Percentiles rank a stretch among this genome's conserved stretches.
Evolutionary conservation across 306 rosid species (phyloP).

Genomic region (Carpinus fangiana): DNA sequence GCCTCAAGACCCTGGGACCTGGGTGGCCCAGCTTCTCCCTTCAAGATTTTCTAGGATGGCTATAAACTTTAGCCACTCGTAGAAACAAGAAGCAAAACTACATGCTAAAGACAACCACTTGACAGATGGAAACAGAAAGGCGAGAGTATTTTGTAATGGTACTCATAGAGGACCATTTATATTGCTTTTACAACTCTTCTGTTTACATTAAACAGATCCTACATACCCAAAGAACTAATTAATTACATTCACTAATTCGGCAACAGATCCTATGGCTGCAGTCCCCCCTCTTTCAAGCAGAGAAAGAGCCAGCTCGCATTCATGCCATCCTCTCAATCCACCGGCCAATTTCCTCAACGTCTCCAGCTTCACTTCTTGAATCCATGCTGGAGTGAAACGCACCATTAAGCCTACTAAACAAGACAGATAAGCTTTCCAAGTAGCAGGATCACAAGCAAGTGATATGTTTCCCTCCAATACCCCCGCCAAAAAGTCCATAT

Average conservation of each 20-base stretch:
- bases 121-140: too few relatives aligned
- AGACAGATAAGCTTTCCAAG: conserved; percentile 71
- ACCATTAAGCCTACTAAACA: conserved; percentile 64
- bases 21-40: too few relatives aligned
- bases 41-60: too few relatives aligned
- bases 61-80: too few relatives aligned
- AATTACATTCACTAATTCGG: conserved; percentile 47
- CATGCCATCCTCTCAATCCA: conserved; percentile 65
- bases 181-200: too few relatives aligned
- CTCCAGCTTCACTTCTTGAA: conserved; percentile 56
- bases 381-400: conserved; percentile 57
- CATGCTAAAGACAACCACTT: too few relatives aligned
- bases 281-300: conserved; percentile 72
- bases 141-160: too few relatives aligned
- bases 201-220: background rate
- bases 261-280: conserved; percentile 64
- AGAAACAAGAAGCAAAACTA: too few relatives aligned
- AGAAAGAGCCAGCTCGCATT: conserved; percentile 63
- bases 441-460: conserved; percentile 55
- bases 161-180: too few relatives aligned
- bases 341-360: conserved; percentile 54
- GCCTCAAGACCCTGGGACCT: too few relatives aligned
- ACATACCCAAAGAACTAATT: conserved; percentile 20
- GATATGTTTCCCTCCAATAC: conserved; percentile 66
- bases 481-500: conserved; percentile 69